Base-by-base conservation (phyloP, 495 filamentous ascomycete genomes). In the Neurospora africana region DNA sequence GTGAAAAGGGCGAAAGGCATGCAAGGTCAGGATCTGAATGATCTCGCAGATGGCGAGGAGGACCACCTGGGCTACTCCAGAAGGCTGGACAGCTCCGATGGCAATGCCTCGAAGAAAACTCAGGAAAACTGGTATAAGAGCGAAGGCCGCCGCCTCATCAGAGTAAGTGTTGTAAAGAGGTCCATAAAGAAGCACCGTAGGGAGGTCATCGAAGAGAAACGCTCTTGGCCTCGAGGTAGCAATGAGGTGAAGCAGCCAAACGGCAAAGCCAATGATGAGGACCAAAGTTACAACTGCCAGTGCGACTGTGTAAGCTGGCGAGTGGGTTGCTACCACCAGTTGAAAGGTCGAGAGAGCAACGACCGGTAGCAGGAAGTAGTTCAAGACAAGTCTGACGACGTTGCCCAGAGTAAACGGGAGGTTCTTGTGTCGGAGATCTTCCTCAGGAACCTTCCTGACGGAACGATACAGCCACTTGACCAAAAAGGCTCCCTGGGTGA, bases 101-200 rank as follows among this genome's bases (percentile, higher is more conserved):
- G 94, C 92, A 73, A 97, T 87, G 41, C 93, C 95, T n/a, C 95
- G 90, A 43, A 95, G 79, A 75, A 95, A 88, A 15, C 90, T 95
- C 70, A 97, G 80, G 38, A 96, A 83, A 21, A 97, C 89, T 0
- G 95, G 94, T 30, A 98, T 88, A 23, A 96, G 82, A 11, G 94
- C 93, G 76, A 95, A 99, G 8, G 92, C 89, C 19, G 87, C 84
- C 2, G 93, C 91, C 35, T 94, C 91, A 82, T 96, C 94, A 38
- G 95, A 94, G 78, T 95, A 97, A 2, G 96, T 99, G 81, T 99
- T 99, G 83, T 98, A 99, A n/a, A 99, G 85, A 4, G 95, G 93
- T 5, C 95, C 95, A 77, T 97, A 98, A 2, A 93, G 84, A 15
- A 99, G 86, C 11, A 98, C 91, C 0, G 93, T 97, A 10, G 92